Conservation (phyloP, 2,329 filamentous ascomycete species). For the Fusarium sp. region DNA sequence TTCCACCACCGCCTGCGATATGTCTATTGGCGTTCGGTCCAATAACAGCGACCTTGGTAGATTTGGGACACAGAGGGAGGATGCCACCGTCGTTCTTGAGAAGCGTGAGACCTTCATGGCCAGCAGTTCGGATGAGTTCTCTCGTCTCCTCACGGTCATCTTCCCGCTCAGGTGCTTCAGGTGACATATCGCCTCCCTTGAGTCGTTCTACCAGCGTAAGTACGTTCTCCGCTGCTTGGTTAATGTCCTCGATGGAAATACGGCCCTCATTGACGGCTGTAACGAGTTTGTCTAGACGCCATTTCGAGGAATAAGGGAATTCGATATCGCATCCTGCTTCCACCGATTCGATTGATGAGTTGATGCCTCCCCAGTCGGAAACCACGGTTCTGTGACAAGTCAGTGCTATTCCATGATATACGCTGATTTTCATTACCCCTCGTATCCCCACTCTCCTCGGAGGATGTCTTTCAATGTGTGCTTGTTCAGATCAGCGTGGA, state of each 20-base stretch:
- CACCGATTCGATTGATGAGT: slow-evolving; percentile 64
- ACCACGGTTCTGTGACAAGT: slow-evolving; percentile 57
- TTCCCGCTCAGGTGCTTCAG: slow-evolving; percentile 65
- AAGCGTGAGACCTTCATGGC: slow-evolving; percentile 69
- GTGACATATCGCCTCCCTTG: slow-evolving; percentile 66
- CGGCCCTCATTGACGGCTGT: slow-evolving; percentile 59
- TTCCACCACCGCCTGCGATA: slow-evolving; percentile 74
- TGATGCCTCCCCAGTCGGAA: slow-evolving; percentile 67
- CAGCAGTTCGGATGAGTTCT: slow-evolving; percentile 67
- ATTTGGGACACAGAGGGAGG: slow-evolving; percentile 65
- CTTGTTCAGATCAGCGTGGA: slow-evolving; percentile 63
- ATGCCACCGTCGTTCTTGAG: slow-evolving; percentile 69
- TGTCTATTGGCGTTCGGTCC: slow-evolving; percentile 73
- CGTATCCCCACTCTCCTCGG: slow-evolving; percentile 69
- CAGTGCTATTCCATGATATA: background rate
- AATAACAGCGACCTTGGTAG: slow-evolving; percentile 70
- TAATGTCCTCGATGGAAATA: slow-evolving; percentile 59
- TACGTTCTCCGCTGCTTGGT: slow-evolving; percentile 67
- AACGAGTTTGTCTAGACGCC: slow-evolving; percentile 66
- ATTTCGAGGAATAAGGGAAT: slow-evolving; percentile 65
- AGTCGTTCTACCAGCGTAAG: slow-evolving; percentile 68
- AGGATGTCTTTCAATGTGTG: slow-evolving; percentile 66
- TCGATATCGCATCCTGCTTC: slow-evolving; percentile 66
- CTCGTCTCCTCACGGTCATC: slow-evolving; percentile 67
- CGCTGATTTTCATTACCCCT: slow-evolving; percentile 54